These are phyloP conservation scores for Skeletonema costatum DNA, from an alignment of 108 stramenopile species.

Conservation along the genomic window DNA sequence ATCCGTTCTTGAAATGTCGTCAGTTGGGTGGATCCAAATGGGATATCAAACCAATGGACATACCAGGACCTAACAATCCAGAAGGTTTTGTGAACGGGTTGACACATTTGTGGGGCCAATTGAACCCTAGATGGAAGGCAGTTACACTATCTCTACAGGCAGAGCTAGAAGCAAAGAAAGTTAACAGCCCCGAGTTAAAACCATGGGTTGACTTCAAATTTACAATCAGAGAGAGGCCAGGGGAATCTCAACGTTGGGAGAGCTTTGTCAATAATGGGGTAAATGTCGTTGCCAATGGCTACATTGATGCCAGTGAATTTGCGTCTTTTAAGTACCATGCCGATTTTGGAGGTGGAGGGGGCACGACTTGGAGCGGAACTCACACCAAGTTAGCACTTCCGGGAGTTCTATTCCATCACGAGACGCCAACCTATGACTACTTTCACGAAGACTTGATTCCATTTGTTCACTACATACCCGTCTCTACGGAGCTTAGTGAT, in stretches of 20 bases:
- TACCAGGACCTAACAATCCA: background rate
- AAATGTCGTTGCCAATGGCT: background rate
- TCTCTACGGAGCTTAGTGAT: conserved; percentile 2
- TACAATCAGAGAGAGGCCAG: conserved; percentile 34
- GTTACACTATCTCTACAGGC: conserved; percentile 36
- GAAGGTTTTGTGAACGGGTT: background rate
- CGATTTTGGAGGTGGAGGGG: conserved; percentile 28
- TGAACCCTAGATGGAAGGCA: conserved; percentile 45
- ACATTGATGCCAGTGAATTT: background rate
- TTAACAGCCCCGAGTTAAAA: background rate
- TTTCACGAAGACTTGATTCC: conserved; percentile 18
- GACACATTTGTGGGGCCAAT: conserved; percentile 14
- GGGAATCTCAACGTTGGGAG: background rate
- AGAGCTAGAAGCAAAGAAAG: conserved; percentile 15
- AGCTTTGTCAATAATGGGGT: background rate
- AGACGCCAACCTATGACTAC: conserved; percentile 10
- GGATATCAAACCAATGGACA: background rate
- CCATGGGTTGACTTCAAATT: conserved; percentile 63
- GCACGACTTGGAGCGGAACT: background rate
- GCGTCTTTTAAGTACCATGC: conserved; percentile 9
- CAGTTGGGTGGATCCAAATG: background rate
- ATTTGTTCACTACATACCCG: conserved; percentile 14
- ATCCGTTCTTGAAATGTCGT: background rate
- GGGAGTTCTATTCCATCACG: conserved; percentile 21
- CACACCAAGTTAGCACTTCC: background rate